These are phyloP conservation scores for Graphilbum fragrans DNA, from an alignment of 2,329 filamentous ascomycete species.

Conservation along the genomic window DNA sequence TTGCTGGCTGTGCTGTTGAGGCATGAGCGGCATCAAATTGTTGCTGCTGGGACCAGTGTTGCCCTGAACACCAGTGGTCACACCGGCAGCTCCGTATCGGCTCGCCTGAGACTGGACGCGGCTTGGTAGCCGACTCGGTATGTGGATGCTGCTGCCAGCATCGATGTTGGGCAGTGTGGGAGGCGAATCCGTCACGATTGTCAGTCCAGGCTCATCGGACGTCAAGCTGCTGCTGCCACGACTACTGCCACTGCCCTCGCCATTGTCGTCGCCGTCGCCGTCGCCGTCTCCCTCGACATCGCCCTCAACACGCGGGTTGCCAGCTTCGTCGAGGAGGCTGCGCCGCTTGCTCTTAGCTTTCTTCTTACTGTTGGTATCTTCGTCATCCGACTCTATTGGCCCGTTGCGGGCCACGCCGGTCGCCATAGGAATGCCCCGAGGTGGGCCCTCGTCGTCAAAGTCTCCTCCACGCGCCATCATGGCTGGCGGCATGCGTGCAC, in stretches of 20 bases:
- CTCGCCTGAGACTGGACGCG: constrained; percentile 27
- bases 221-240: no score
- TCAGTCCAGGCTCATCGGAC: neutral
- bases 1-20: no score
- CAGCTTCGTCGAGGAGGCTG: constrained; percentile 29
- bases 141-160: constrained; percentile 43
- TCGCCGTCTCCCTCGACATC: neutral
- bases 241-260: no score
- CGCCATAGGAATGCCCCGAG: constrained; percentile 53
- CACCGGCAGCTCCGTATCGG: constrained; percentile 19
- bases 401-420: constrained; percentile 47
- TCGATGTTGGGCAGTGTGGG: constrained; percentile 50
- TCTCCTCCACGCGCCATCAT: constrained; percentile 46
- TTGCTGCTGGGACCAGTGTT: no score
- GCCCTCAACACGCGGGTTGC: constrained; percentile 32
- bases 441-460: constrained; percentile 54
- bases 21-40: no score
- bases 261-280: neutral
- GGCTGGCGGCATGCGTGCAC: constrained; percentile 70
- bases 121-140: constrained; percentile 43
- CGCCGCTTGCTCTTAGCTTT: constrained; percentile 16
- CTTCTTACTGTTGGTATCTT: constrained; percentile 25
- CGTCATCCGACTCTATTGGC: constrained; percentile 52
- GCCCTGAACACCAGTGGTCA: no score
- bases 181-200: constrained; percentile 23